Conservation (phyloP, 2,329 filamentous ascomycete species). For the Claviceps sp. region DNA sequence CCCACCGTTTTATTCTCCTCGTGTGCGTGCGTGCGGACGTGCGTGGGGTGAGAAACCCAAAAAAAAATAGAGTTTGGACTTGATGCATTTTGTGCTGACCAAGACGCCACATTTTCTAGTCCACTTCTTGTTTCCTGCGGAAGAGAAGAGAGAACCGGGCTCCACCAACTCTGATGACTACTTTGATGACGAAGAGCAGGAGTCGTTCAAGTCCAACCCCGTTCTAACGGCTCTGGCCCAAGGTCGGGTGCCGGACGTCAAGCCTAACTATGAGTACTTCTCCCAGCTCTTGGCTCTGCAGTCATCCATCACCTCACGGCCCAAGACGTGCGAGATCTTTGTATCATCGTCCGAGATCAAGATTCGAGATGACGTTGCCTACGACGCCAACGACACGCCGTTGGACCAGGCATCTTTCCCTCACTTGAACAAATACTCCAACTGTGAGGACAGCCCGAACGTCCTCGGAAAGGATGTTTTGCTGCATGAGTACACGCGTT, state of each 20-base stretch:
- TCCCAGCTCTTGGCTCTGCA: conserved; percentile 41
- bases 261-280: conserved; percentile 50
- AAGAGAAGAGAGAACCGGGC: conserved; percentile 41
- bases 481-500: conserved; percentile 45
- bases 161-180: conserved; percentile 49
- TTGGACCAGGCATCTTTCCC: conserved; percentile 38
- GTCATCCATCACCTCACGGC: conserved; percentile 37
- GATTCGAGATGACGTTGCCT: conserved; percentile 35
- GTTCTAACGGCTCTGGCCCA: conserved; percentile 49
- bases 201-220: conserved; percentile 51
- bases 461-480: conserved; percentile 38
- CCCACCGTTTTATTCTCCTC: neutral
- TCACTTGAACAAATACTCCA: conserved; percentile 40
- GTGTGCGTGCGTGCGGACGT: neutral
- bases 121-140: conserved; percentile 46
- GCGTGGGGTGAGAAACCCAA: neutral
- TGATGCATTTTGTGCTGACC: conserved; percentile 1
- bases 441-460: conserved; percentile 37
- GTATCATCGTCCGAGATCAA: conserved; percentile 39
- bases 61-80: neutral
- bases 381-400: conserved; percentile 28
- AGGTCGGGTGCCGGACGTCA: conserved; percentile 41
- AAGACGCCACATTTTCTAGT: conserved; percentile 21
- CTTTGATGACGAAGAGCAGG: conserved; percentile 28
- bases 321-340: conserved; percentile 46